A percentile compares a stretch with the other conserved stretches of the same genome.
Conservation (phyloP, 164 flowering plant species). For the Vitis rotundifolia region DNA sequence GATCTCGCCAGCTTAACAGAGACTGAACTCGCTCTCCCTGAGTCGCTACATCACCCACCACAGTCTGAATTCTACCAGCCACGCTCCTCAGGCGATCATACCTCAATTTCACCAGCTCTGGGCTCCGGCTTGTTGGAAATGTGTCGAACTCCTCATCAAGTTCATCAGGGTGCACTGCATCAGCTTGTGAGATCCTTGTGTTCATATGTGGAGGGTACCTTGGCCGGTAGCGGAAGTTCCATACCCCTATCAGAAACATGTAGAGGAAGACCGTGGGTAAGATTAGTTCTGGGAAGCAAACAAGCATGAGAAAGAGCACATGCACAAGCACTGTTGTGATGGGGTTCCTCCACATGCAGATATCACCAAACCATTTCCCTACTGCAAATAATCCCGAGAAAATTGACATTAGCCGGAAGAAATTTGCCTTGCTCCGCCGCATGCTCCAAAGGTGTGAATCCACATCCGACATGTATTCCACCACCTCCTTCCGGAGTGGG, state of each 20-base stretch:
- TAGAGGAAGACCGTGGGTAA: slow-evolving; percentile 79
- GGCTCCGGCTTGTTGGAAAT: slow-evolving; percentile 59
- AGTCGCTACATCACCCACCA: slow-evolving; percentile 73
- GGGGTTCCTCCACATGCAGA: slow-evolving; percentile 90
- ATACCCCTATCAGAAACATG: slow-evolving; percentile 88
- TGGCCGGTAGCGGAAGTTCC: slow-evolving; percentile 89
- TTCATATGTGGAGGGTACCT: slow-evolving; percentile 90
- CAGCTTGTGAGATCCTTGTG: slow-evolving; percentile 69
- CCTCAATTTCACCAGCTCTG: slow-evolving; percentile 73
- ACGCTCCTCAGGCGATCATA: slow-evolving; percentile 77
- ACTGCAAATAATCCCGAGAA: slow-evolving; percentile 78
- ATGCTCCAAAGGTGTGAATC: slow-evolving; percentile 94
- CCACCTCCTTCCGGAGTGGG: slow-evolving; percentile 83
- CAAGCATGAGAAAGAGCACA: slow-evolving; percentile 77
- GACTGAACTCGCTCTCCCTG: slow-evolving; percentile 74
- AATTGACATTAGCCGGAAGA: slow-evolving; percentile 74
- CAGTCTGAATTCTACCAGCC: slow-evolving; percentile 79
- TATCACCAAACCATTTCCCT: slow-evolving; percentile 78
- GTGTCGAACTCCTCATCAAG: slow-evolving; percentile 85
- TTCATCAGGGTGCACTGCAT: slow-evolving; percentile 70
- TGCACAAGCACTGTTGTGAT: slow-evolving; percentile 85
- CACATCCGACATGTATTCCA: slow-evolving; percentile 96
- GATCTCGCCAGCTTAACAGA: slow-evolving; percentile 77
- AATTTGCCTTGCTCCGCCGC: slow-evolving; percentile 92
- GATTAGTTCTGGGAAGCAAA: slow-evolving; percentile 83